Evolutionary conservation across 129 eudicot species (phyloP).

Genomic region (Dittrichia graveolens): DNA sequence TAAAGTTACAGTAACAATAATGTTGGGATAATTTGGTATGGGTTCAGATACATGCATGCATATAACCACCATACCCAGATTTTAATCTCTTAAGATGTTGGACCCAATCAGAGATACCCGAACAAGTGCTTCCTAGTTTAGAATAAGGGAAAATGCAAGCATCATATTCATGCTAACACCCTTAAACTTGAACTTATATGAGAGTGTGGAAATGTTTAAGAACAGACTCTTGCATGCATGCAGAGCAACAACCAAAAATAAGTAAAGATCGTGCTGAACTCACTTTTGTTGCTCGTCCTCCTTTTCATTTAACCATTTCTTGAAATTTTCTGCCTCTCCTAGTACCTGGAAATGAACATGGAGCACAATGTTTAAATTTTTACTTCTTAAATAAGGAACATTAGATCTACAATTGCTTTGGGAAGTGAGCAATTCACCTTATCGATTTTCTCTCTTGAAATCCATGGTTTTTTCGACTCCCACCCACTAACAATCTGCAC

Average conservation of each 20-base stretch:
- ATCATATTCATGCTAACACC: too few species aligned
- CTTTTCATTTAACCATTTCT: conserved; percentile 85
- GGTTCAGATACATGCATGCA: too few species aligned
- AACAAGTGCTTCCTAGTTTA: too few species aligned
- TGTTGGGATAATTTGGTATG: too few species aligned
- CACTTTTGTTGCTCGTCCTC: conserved; percentile 90
- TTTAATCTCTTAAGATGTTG: too few species aligned
- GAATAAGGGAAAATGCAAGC: too few species aligned
- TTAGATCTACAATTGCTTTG: conserved; percentile 1
- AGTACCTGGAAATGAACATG: conserved; percentile 49
- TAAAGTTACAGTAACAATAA: too few species aligned
- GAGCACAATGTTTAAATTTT: not conserved
- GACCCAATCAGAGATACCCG: too few species aligned
- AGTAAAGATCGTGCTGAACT: conserved; percentile 30
- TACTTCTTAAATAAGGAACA: not conserved
- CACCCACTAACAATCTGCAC: conserved; percentile 83
- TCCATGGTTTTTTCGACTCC: conserved; percentile 88
- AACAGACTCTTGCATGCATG: too few species aligned
- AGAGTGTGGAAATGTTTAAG: too few species aligned
- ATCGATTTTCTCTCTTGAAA: conserved; percentile 75
- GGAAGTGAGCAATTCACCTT: conserved; percentile 52
- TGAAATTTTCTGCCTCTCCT: conserved; percentile 64
- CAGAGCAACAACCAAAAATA: not conserved
- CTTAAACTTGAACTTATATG: too few species aligned
- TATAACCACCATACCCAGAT: too few species aligned